Conservation (phyloP, 495 filamentous ascomycete species). For the Collariella sp. region DNA sequence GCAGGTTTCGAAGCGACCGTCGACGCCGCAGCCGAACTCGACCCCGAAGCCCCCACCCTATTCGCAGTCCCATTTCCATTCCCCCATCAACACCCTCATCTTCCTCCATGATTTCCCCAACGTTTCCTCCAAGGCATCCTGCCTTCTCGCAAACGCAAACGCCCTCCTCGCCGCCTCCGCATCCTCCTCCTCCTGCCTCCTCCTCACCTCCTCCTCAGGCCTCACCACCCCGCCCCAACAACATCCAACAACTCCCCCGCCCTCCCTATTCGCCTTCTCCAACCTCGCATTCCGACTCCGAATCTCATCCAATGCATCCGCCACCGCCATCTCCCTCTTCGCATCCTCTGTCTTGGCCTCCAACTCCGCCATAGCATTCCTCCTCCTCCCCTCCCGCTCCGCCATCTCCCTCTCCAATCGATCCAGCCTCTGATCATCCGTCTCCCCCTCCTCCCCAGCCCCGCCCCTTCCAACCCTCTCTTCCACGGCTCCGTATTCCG, state of each 20-base stretch:
- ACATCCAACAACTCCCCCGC: constrained; percentile 37
- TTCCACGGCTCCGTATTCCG: constrained; percentile 92
- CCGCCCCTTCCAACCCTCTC: constrained; percentile 40
- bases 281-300: constrained; percentile 80
- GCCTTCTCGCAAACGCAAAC: constrained; percentile 51
- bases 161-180: constrained; percentile 75
- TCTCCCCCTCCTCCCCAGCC: constrained; percentile 45
- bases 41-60: neutral
- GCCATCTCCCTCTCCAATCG: constrained; percentile 64
- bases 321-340: constrained; percentile 95
- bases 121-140: constrained; percentile 31
- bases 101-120: constrained; percentile 41
- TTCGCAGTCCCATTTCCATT: neutral
- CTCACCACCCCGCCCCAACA: constrained; percentile 32
- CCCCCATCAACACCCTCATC: neutral
- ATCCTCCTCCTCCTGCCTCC: constrained; percentile 67
- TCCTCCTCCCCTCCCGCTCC: constrained; percentile 53
- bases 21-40: constrained; percentile 25
- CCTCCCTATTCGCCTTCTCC: constrained; percentile 59
- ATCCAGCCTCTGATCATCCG: constrained; percentile 81
- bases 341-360: constrained; percentile 84
- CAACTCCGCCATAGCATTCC: constrained; percentile 76
- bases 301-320: constrained; percentile 94
- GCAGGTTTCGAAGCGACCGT: constrained; percentile 5
- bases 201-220: constrained; percentile 45